Evolutionary conservation across 208 protist species (phyloP), one percentile per base, ranked within the genome.

Genomic region (Trypanosoma platydactyli): DNA sequence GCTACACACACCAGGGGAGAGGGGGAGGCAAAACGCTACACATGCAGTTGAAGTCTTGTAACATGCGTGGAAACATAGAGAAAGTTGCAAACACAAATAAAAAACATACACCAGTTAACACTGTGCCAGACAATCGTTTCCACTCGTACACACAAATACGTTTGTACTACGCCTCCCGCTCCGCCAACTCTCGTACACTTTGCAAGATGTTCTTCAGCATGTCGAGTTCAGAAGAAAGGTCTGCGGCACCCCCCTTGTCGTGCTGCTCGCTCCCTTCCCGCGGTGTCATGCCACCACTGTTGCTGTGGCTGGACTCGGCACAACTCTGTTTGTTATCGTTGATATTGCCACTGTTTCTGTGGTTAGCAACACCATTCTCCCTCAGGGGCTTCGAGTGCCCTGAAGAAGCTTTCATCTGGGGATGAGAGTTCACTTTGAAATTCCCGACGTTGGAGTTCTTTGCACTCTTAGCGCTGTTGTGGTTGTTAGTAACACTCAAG

Each of bases 181-280:
- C 75, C 16, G 84, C 76, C 16, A 89, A 71, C 29, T 86, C 76
- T 16, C 84, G 83, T 18, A 93, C 81, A 53, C 71, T 88, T 52
- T 90, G 79, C 49, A 93, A 67, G 1, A 93, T 65, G 51, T 85
- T 77, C 51, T 86, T 69, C 22, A 89, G 68, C 25, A 68, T 44
- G n/a, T 65, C 45, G 11, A 77, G 27, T 12, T 52, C 40, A 15
- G 30, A 49, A 49, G 54, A 49, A 11, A 71, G 25, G 1, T 61
- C 65, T 18, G n/a, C 6, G 1, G 57, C 11, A n/a, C 73, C 53
- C 18, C 68, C 53, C n/a, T 73, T 57, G 0, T 55, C 30, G 2
- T 64, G 60, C 12, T 42, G 64, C 57, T 15, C 67, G 49, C 45
- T 22, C 0, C 4, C 41, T 11, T 71, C 56, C 18, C 46, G 49